A percentile compares a stretch with the other conserved stretches of the same genome.
These are phyloP conservation scores for Aureobasidium sp. DNA, from an alignment of 2,329 filamentous ascomycete genomes.

Conservation along the genomic window DNA sequence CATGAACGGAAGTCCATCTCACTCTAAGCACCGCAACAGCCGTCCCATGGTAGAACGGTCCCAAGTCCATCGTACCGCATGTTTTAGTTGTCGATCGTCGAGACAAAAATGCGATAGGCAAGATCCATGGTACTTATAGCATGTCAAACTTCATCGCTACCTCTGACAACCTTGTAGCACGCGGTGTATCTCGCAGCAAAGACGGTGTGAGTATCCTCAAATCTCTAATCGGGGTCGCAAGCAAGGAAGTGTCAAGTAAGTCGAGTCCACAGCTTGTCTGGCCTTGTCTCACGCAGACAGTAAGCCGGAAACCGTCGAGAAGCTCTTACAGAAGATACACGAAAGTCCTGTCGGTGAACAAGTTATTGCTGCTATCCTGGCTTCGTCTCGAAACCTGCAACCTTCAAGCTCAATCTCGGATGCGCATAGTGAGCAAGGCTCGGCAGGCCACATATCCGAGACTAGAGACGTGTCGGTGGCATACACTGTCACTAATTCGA, in stretches of 20 bases:
- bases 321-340: constrained; percentile 2
- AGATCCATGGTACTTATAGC: neutral
- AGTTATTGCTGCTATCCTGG: constrained; percentile 8
- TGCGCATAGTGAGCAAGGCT: neutral
- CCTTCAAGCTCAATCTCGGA: neutral
- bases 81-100: neutral
- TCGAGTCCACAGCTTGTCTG: neutral
- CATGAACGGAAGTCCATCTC: neutral
- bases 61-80: constrained; percentile 2
- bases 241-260: constrained; percentile 16
- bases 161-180: neutral
- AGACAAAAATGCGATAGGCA: constrained; percentile 10
- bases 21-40: neutral
- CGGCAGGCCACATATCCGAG: neutral
- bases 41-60: neutral
- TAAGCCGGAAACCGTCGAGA: constrained; percentile 6
- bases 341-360: constrained; percentile 4
- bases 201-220: constrained; percentile 1
- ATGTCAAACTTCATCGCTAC: neutral
- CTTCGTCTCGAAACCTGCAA: neutral
- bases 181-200: constrained; percentile 2
- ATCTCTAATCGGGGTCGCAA: constrained; percentile 3
- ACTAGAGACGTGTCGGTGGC: neutral
- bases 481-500: neutral
- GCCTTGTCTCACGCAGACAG: neutral